These are phyloP conservation scores for Neurospora hispaniola DNA, from an alignment of 495 filamentous ascomycete species.

Conservation along the genomic window DNA sequence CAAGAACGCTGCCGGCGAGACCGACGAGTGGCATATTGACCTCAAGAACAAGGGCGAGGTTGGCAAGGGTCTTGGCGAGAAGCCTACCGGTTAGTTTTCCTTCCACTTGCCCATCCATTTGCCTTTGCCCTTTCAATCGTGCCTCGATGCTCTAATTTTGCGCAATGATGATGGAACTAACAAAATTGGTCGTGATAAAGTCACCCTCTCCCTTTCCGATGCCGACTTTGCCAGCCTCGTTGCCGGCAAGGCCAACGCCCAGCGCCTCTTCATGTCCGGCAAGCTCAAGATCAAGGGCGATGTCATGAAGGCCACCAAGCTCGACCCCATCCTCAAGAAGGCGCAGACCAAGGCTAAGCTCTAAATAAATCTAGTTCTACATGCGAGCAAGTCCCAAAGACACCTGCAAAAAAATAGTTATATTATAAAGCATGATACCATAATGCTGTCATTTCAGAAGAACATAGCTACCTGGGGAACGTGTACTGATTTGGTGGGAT, in stretches of 20 bases:
- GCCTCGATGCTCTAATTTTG: background rate
- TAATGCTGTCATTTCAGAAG: background rate
- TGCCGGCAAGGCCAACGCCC: conserved; percentile 82
- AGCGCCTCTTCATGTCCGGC: conserved; percentile 90
- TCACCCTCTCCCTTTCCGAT: conserved; percentile 76
- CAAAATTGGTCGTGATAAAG: conserved; percentile 31
- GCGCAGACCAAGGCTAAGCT: conserved; percentile 76
- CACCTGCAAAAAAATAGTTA: background rate
- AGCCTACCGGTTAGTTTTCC: conserved; percentile 62
- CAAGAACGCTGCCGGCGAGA: conserved; percentile 73
- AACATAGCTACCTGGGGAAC: background rate
- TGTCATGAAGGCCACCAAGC: conserved; percentile 98
- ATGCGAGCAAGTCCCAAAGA: background rate
- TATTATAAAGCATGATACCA: background rate
- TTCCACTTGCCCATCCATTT: background rate
- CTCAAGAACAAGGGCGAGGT: conserved; percentile 83
- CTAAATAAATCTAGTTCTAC: conserved; percentile 30
- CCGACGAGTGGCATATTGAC: conserved; percentile 87
- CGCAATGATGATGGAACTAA: background rate
- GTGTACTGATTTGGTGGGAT: background rate
- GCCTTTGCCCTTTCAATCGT: background rate
- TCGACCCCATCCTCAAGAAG: conserved; percentile 88
- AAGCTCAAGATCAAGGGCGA: conserved; percentile 98
- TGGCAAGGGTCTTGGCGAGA: conserved; percentile 62
- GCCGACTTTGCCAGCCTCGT: conserved; percentile 76